Evolutionary conservation across 1,139 yeast species (phyloP), one percentile per base, ranked within the genome.

Genomic region (Suhomyces guaymorum): DNA sequence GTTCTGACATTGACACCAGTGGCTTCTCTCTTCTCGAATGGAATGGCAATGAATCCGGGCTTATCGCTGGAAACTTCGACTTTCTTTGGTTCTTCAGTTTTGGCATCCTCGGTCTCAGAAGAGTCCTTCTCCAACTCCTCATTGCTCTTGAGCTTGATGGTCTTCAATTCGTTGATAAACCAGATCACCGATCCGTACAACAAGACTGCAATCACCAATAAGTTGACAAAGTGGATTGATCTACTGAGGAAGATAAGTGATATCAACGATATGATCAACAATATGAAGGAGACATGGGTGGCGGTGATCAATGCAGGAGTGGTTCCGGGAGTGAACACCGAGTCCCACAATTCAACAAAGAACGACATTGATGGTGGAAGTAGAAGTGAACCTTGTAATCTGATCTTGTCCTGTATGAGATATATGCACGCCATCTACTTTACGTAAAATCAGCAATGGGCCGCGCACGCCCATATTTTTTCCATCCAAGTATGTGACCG

Each of bases 311-410:
- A 71, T 1, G 95, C 89, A 1, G 97, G 97, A 0, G 92, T 77
- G 0, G 95, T 79, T 1, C 98, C 98, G 2, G 97, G 97, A n/a
- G 90, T 83, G 59, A 90, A 84, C 19, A 92, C 77, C 6, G 96
- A 84, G 42, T 84, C 82, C 97, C 97, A 90, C 31, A 92, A 72
- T 22, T 84, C 95, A 15, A 63, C 71, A 26, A 85, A 49, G 56
- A 85, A 82, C 20, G 66, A 46, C 61, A 62, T 56, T 50, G 21
- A 14, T 21, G 23, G n/a, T 21, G 23, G n/a, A n/a, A n/a, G n/a
- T n/a, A n/a, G n/a, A n/a, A n/a, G n/a, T n/a, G n/a, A n/a, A n/a
- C n/a, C 11, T 33, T 28, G 27, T 22, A 13, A 24, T 21, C n/a
- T n/a, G 23, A 21, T 21, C 19, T 8, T 17, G 19, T 17, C 5